phyloP scores from a whole-genome alignment of 148 eudicot species.

The Chenopodium quinoa region DNA sequence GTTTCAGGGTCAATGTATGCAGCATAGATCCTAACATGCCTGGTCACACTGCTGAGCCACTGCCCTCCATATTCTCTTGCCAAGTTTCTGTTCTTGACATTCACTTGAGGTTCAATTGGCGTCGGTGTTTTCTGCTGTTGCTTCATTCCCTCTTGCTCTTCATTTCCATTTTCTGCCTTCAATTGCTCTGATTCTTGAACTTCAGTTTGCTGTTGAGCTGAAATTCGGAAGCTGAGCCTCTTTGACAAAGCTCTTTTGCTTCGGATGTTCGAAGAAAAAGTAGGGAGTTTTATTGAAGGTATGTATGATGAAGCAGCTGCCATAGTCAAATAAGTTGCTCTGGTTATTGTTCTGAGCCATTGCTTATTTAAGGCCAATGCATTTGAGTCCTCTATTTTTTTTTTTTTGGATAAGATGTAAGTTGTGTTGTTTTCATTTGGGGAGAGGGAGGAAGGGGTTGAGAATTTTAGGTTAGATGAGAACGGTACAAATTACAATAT shows the following conservation, averaged over 20 bases:
- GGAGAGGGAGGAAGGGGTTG: not conserved
- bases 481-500: not conserved
- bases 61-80: slow-evolving; percentile 74
- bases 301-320: slow-evolving; percentile 60
- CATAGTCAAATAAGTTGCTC: slow-evolving; percentile 26
- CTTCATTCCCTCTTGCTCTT: slow-evolving; percentile 10
- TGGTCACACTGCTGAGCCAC: slow-evolving; percentile 86
- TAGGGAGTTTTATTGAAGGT: slow-evolving; percentile 53
- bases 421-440: not conserved
- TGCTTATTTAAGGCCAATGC: slow-evolving; percentile 24
- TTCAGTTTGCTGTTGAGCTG: slow-evolving; percentile 58
- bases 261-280: slow-evolving; percentile 29
- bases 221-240: slow-evolving; percentile 30
- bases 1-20: slow-evolving; percentile 84
- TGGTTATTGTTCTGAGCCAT: slow-evolving; percentile 13
- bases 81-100: slow-evolving; percentile 79
- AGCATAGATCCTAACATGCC: slow-evolving; percentile 86
- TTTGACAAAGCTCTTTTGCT: slow-evolving; percentile 23
- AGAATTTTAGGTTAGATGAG: not conserved
- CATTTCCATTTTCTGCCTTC: not conserved
- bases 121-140: slow-evolving; percentile 34
- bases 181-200: slow-evolving; percentile 37
- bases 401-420: slow-evolving; percentile 41
- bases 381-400: slow-evolving; percentile 30
- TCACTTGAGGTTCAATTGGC: slow-evolving; percentile 65